Base-by-base conservation (phyloP, 2,329 filamentous ascomycete genomes). In the Gnomoniopsis sp. region DNA sequence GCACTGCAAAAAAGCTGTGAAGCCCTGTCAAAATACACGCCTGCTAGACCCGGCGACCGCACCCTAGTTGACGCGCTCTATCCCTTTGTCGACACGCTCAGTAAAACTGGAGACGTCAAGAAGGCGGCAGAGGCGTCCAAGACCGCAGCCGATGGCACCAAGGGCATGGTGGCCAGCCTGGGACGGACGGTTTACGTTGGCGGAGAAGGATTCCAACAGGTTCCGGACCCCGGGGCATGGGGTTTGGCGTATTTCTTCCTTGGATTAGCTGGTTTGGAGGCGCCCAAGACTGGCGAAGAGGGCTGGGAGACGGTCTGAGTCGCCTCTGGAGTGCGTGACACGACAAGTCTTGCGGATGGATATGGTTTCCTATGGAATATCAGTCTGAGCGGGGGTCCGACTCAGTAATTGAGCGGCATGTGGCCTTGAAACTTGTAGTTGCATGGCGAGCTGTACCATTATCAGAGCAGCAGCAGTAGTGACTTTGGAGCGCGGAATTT, bases 41-140 rank as follows among this genome's bases (percentile, higher is more conserved):
- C 93, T 1, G 95, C 95, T 0, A 86, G 88, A 55, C 88, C 89
- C 0, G 95, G 95, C 30, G 95, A 99, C 71, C 83, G 95, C 53
- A 99, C 95, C 0, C 77, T 98, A 38, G 84, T 98, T 36, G 95
- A 99, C 74, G 92, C 93, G 1, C 78, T 99, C 52, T 84, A 90
- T 62, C 95, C 95, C 1, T 99, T 98, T 70, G 87, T 96, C 53
- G 83, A 91, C 47, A 84, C 81, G 3, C 80, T 98, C 2, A 79
- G 75, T 7, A 74, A 82, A 67, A 87, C 86, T 0, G 84, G 84
- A 15, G 84, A 90, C 69, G 71, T 95, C 21, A 81, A 84, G 64
- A 79, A 86, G 69, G 93, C 95, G 8, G 91, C 91, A 0, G 79
- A 85, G 66, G 91, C 90, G 2, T 88, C 92, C 0, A 83, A 84